Conservation (phyloP, 192 early-diverging fungal genomes). For the Coemansia sp. region DNA sequence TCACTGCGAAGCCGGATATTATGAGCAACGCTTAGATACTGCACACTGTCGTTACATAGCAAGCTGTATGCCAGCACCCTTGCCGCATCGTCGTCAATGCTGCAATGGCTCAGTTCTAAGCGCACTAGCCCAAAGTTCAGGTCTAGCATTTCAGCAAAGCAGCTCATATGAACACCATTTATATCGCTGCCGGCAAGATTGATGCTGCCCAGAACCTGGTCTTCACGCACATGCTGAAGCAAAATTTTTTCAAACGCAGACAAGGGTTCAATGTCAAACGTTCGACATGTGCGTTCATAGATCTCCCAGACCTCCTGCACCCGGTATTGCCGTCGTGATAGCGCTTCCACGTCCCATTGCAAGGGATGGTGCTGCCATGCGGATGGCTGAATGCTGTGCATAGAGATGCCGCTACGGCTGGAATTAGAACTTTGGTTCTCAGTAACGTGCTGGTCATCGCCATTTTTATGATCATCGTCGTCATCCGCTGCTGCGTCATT, state of each 20-base stretch:
- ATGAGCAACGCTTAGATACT: constrained; percentile 64
- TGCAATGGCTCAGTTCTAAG: constrained; percentile 67
- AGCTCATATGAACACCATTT: constrained; percentile 57
- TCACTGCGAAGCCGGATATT: constrained; percentile 68
- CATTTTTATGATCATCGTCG: neutral
- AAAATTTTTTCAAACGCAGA: constrained; percentile 32
- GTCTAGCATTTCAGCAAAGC: constrained; percentile 73
- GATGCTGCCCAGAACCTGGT: constrained; percentile 36
- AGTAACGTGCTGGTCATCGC: neutral
- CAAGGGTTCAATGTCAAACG: constrained; percentile 34
- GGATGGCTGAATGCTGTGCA: neutral
- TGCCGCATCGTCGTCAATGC: constrained; percentile 69
- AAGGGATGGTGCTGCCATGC: constrained; percentile 15
- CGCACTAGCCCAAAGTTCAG: constrained; percentile 70
- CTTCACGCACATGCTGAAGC: constrained; percentile 35
- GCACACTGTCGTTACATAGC: constrained; percentile 63
- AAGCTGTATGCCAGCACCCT: constrained; percentile 72
- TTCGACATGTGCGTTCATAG: constrained; percentile 38
- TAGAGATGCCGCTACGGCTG: constrained; percentile 1
- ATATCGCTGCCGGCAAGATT: constrained; percentile 55
- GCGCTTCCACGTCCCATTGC: constrained; percentile 46
- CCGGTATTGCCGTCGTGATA: constrained; percentile 38
- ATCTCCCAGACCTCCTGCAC: constrained; percentile 47
- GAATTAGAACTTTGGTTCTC: constrained; percentile 1
- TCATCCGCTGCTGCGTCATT: neutral